Evolutionary conservation across 345 rosid species (phyloP).

Genomic region (Ceriops decandra): DNA sequence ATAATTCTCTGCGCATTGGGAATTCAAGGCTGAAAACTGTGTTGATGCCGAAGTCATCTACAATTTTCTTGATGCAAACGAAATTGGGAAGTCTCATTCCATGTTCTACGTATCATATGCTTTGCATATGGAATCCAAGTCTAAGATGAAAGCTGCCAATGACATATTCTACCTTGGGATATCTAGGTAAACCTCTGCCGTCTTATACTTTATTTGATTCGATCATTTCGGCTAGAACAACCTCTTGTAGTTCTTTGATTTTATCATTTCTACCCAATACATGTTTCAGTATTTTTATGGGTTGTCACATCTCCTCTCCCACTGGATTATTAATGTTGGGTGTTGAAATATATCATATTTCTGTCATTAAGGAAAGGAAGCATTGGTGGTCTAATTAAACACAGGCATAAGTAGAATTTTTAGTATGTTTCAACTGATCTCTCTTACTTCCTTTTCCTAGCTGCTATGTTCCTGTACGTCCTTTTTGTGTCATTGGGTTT

Average conservation of each 20-base stretch:
- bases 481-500: background rate
- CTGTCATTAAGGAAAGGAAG: background rate
- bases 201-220: background rate
- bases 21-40: slow-evolving; percentile 73
- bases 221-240: background rate
- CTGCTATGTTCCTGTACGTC: no score
- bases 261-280: background rate
- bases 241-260: no score
- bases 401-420: no score
- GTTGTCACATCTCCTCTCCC: background rate
- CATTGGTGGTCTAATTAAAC: background rate
- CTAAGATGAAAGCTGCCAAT: slow-evolving; percentile 70
- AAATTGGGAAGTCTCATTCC: slow-evolving; percentile 67
- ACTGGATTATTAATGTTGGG: background rate
- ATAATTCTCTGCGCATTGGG: background rate
- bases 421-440: no score
- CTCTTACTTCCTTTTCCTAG: no score
- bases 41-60: slow-evolving; percentile 70
- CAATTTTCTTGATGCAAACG: slow-evolving; percentile 76
- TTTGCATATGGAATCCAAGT: slow-evolving; percentile 68
- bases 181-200: slow-evolving; percentile 43
- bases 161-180: slow-evolving; percentile 70
- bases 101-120: slow-evolving; percentile 61
- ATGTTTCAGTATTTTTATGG: background rate
- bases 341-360: no score